Evolutionary conservation across 1,139 yeast genomes (phyloP).

Genomic region (Cylindricascospora bacillispora): DNA sequence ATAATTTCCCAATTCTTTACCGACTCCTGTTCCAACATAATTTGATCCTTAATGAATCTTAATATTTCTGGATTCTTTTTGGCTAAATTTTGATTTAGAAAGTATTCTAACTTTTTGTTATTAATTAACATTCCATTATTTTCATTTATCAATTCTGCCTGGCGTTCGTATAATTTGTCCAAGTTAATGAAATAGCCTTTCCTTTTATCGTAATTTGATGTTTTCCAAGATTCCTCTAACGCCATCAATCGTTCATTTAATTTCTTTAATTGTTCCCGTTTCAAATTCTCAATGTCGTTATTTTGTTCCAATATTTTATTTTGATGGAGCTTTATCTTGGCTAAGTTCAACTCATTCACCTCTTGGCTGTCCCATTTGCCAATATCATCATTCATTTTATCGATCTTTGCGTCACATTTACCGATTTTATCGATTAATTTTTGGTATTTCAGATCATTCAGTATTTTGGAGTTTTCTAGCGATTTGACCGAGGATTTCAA

Average conservation of each 20-base stretch:
- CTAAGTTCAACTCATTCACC: conserved; percentile 2
- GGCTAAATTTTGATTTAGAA: neutral
- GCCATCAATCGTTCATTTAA: too few relatives aligned
- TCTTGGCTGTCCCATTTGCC: conserved; percentile 12
- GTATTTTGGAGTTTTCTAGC: conserved; percentile 22
- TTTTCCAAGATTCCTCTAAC: too few relatives aligned
- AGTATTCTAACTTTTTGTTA: neutral
- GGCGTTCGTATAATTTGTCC: conserved; percentile 2
- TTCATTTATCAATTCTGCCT: neutral
- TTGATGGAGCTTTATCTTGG: too few relatives aligned
- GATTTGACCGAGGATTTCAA: conserved; percentile 24
- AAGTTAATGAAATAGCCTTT: too few relatives aligned
- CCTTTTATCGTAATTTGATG: too few relatives aligned
- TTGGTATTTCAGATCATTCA: conserved; percentile 20
- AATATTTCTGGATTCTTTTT: conserved; percentile 9
- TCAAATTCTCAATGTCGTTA: conserved; percentile 1
- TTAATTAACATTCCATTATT: neutral
- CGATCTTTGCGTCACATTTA: conserved; percentile 8
- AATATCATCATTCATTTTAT: conserved; percentile 9
- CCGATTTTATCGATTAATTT: conserved; percentile 18
- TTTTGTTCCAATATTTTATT: conserved; percentile 1
- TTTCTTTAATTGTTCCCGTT: conserved; percentile 2
- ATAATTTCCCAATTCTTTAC: conserved; percentile 17
- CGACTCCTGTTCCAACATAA: conserved; percentile 15
- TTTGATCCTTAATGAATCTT: conserved; percentile 17